Percentiles rank a stretch among this genome's conserved stretches.
Conservation (phyloP, 331 rosid genomes). For the Arachis monticola region DNA sequence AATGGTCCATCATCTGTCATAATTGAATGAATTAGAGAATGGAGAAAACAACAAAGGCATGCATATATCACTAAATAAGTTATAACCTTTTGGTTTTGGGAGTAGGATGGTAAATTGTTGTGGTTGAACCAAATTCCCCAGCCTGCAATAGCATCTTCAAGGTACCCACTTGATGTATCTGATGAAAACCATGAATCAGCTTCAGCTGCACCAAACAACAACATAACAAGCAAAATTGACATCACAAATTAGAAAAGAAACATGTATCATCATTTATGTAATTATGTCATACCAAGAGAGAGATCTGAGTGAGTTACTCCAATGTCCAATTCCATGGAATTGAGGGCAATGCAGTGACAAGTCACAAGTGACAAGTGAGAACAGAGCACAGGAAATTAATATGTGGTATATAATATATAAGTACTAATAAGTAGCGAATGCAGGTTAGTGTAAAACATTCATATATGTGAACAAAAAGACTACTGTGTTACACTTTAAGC, state of each 20-base stretch:
- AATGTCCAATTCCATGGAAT: conserved; percentile 54
- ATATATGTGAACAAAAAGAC: conserved; percentile 46
- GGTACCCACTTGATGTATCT: conserved; percentile 54
- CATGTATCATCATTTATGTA: neutral
- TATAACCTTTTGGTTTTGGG: conserved; percentile 46
- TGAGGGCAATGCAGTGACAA: conserved; percentile 36
- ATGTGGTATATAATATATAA: no score
- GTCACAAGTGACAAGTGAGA: neutral
- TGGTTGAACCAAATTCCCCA: conserved; percentile 54
- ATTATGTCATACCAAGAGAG: conserved; percentile 36
- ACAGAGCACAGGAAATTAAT: no score
- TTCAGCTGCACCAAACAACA: conserved; percentile 22
- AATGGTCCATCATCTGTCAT: conserved; percentile 40
- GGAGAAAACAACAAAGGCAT: no score
- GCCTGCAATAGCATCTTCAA: conserved; percentile 58
- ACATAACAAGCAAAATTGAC: conserved; percentile 21
- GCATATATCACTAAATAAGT: neutral
- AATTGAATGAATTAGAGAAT: no score
- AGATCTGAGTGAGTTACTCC: conserved; percentile 48
- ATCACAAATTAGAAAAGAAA: conserved; percentile 22
- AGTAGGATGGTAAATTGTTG: conserved; percentile 35
- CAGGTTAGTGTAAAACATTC: conserved; percentile 33
- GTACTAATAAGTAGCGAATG: conserved; percentile 13
- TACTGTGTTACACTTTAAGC: conserved; percentile 43
- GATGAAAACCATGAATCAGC: conserved; percentile 48